Evolutionary conservation across 208 protist species (phyloP).

Genomic region (Histomonas meleagridis): DNA sequence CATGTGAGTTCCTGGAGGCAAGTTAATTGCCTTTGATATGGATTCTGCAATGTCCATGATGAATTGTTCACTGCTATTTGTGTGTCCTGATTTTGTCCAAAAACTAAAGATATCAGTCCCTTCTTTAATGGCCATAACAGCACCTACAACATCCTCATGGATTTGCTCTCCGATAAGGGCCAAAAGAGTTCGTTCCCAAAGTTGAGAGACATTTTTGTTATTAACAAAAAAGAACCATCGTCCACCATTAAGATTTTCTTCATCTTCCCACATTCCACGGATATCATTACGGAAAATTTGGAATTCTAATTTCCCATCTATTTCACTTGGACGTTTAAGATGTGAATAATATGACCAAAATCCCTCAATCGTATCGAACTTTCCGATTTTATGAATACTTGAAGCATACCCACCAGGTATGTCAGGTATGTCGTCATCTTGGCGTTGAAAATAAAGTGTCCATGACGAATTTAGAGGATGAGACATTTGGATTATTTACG

Average conservation of each 20-base stretch:
- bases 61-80: too few relatives aligned
- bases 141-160: neutral
- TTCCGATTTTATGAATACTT: neutral
- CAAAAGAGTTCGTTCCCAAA: neutral
- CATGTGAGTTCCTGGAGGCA: too few relatives aligned
- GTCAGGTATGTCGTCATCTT: too few relatives aligned
- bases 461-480: neutral
- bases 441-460: conserved; percentile 10
- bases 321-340: neutral
- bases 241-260: neutral
- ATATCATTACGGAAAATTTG: neutral
- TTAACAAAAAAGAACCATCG: neutral
- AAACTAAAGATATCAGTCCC: too few relatives aligned
- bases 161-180: neutral
- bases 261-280: neutral
- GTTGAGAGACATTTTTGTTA: neutral
- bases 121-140: neutral
- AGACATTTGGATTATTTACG: too few relatives aligned
- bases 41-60: too few relatives aligned
- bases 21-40: too few relatives aligned
- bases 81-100: too few relatives aligned
- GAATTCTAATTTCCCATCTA: neutral
- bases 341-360: neutral
- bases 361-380: neutral
- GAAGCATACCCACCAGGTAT: neutral